Percentiles rank a stretch among this genome's conserved stretches.
Conservation (phyloP, 2,329 filamentous ascomycete genomes). For the Pseudopyricularia javanii region DNA sequence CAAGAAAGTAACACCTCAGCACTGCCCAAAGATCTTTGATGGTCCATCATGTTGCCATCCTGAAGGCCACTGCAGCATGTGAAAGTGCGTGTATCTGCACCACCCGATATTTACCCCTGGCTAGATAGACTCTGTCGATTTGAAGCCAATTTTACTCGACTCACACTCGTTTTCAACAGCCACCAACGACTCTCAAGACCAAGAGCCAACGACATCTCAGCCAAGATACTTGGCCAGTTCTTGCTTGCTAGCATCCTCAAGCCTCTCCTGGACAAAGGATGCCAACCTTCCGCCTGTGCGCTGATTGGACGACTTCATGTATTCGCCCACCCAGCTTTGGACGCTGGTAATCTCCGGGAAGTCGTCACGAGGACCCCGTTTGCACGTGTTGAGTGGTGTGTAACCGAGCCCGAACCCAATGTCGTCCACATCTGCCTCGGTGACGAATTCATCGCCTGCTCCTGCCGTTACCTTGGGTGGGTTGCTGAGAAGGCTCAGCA, state of each 20-base stretch:
- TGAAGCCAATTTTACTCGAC: no score
- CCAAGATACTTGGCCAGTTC: conserved; percentile 39
- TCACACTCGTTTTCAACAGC: no score
- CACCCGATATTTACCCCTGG: no score
- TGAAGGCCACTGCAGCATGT: no score
- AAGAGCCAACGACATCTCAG: conserved; percentile 9
- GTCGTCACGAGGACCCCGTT: conserved; percentile 59
- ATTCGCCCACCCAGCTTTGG: conserved; percentile 71
- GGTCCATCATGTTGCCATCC: no score
- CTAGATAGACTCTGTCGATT: no score
- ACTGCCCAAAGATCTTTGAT: no score
- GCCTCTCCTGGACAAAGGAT: conserved; percentile 57
- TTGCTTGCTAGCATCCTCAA: conserved; percentile 48
- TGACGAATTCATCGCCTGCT: conserved; percentile 61
- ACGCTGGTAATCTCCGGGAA: conserved; percentile 78
- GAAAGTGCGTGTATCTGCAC: no score
- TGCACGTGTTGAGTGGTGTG: conserved; percentile 85
- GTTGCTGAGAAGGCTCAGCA: conserved; percentile 81
- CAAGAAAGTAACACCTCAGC: no score
- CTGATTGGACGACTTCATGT: conserved; percentile 65
- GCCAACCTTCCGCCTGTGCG: conserved; percentile 60
- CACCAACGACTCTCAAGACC: no score
- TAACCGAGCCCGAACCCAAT: conserved; percentile 91
- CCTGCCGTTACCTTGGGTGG: conserved; percentile 58
- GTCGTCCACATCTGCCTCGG: conserved; percentile 87